Conservation (phyloP, 2,329 filamentous ascomycete genomes). For the Fonsecaea nubica region DNA sequence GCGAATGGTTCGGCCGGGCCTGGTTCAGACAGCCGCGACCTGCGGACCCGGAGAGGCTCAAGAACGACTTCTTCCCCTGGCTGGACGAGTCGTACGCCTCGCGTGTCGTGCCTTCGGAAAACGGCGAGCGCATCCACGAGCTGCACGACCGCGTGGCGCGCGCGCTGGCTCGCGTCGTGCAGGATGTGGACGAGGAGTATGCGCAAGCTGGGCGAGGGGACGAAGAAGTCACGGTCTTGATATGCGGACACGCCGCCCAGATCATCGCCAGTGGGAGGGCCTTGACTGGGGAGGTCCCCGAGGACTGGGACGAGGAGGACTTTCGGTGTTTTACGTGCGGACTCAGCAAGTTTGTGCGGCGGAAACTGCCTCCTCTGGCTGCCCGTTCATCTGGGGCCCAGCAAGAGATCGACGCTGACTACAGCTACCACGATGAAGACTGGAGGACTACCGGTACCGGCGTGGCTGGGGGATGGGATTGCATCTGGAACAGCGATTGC, state of each 20-base stretch:
- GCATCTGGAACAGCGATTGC: constrained; percentile 81
- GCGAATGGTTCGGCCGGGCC: constrained; percentile 91
- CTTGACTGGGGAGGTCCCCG: constrained; percentile 78
- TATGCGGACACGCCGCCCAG: constrained; percentile 89
- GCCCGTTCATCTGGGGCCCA: constrained; percentile 17
- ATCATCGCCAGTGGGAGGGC: constrained; percentile 85
- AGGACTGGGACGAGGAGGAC: constrained; percentile 74
- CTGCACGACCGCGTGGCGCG: constrained; percentile 81
- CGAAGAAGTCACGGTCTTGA: constrained; percentile 70
- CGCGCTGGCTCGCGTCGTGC: constrained; percentile 50
- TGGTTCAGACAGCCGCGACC: constrained; percentile 85
- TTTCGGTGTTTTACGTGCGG: constrained; percentile 86
- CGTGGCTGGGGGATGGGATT: constrained; percentile 79
- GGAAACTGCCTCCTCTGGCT: constrained; percentile 41
- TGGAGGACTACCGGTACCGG: constrained; percentile 51
- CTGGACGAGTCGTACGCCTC: constrained; percentile 57
- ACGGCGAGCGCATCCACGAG: constrained; percentile 79
- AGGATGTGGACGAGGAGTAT: constrained; percentile 50
- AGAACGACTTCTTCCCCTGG: constrained; percentile 69
- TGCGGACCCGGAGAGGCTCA: constrained; percentile 68
- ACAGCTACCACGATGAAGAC: constrained; percentile 30
- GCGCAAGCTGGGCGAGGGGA: constrained; percentile 52
- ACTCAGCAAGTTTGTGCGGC: constrained; percentile 70
- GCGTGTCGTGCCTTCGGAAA: constrained; percentile 71
- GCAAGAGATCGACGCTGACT: constrained; percentile 41